Conservation (phyloP, 257 asterid genomes). For the Euphrasia confusa region DNA sequence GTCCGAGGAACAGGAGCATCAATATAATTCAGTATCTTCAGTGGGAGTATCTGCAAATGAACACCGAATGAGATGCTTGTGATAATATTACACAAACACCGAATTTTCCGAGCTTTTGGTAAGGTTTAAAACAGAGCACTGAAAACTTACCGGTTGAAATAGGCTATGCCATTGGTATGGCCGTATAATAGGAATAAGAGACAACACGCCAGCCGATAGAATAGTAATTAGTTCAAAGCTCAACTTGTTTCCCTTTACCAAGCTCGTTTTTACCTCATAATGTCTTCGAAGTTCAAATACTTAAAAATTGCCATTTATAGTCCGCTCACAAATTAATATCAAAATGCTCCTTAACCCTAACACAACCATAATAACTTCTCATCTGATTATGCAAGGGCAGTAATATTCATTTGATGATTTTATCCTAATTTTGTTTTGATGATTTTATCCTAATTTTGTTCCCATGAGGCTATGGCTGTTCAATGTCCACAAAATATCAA, state of each 20-base stretch:
- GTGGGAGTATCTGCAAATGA: constrained; percentile 70
- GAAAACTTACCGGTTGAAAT: constrained; percentile 79
- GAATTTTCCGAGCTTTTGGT: not conserved
- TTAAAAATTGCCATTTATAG: not conserved
- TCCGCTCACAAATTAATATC: not conserved
- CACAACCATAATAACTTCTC: too few relatives aligned
- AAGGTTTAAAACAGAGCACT: constrained; percentile 6
- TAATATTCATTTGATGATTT: too few relatives aligned
- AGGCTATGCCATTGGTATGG: constrained; percentile 99
- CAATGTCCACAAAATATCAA: too few relatives aligned
- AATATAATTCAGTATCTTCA: constrained; percentile 80
- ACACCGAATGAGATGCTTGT: too few relatives aligned
- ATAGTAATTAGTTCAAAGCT: too few relatives aligned
- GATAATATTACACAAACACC: not conserved
- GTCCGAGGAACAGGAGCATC: constrained; percentile 89
- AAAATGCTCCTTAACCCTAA: too few relatives aligned
- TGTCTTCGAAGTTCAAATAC: too few relatives aligned
- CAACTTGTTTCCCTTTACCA: too few relatives aligned
- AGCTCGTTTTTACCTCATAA: not conserved
- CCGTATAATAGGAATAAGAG: constrained; percentile 78
- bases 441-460: too few relatives aligned
- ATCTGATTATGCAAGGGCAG: too few relatives aligned
- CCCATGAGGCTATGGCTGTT: too few relatives aligned
- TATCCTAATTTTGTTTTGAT: too few relatives aligned
- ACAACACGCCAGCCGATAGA: constrained; percentile 77